These are phyloP conservation scores for Pythium aristosporum DNA, from an alignment of 352 stramenopile genomes.

Conservation along the genomic window DNA sequence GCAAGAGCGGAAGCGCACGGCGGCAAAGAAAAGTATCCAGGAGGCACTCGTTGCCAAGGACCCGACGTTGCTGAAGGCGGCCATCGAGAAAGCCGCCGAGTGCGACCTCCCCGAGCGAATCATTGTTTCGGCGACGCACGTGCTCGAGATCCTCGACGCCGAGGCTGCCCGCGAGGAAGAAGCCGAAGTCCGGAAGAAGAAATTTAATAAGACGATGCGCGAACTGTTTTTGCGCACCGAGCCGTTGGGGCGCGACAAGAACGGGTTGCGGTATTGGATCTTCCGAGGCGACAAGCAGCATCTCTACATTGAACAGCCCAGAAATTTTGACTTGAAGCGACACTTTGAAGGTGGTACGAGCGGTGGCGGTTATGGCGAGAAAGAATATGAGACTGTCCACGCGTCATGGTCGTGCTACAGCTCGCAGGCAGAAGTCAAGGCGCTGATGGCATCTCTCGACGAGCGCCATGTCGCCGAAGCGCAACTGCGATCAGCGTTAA, in stretches of 20 bases:
- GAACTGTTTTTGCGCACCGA: constrained; percentile 76
- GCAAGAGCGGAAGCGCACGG: constrained; percentile 50
- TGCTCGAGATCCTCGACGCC: constrained; percentile 74
- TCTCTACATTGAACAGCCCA: constrained; percentile 71
- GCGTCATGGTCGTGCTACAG: constrained; percentile 66
- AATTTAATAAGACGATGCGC: constrained; percentile 59
- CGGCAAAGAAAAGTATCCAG: constrained; percentile 69
- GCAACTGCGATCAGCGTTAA: constrained; percentile 44
- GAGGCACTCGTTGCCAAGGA: constrained; percentile 68
- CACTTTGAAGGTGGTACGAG: constrained; percentile 40
- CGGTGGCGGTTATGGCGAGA: not conserved
- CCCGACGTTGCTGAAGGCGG: constrained; percentile 38
- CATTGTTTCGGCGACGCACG: constrained; percentile 69
- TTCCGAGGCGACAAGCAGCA: constrained; percentile 62
- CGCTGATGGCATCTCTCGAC: constrained; percentile 61
- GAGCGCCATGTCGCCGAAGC: constrained; percentile 44
- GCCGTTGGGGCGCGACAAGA: constrained; percentile 62
- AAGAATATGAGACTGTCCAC: not conserved
- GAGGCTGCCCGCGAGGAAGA: constrained; percentile 70
- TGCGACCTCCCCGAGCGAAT: constrained; percentile 59
- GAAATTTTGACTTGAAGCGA: constrained; percentile 42
- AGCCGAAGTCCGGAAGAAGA: constrained; percentile 54
- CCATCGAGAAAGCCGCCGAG: constrained; percentile 77
- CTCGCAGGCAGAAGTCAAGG: constrained; percentile 58
- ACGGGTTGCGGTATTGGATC: constrained; percentile 67